Percentiles rank a stretch among this genome's conserved stretches.
These are phyloP conservation scores for Pseudocercospora vitis DNA, from an alignment of 2,329 filamentous ascomycete species.

Conservation along the genomic window DNA sequence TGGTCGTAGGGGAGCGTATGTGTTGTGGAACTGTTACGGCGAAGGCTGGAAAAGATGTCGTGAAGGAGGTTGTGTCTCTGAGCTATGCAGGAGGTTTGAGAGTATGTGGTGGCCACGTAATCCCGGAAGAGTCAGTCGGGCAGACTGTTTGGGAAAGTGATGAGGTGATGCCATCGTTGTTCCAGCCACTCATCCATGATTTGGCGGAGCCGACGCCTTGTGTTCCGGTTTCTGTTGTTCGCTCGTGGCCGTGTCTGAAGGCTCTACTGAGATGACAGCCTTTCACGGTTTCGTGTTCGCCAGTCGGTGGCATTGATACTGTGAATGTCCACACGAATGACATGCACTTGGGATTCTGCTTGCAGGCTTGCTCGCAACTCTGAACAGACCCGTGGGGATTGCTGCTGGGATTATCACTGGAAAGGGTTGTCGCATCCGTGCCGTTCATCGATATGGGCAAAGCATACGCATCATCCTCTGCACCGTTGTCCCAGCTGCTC, in stretches of 20 bases:
- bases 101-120: too few relatives aligned
- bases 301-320: too few relatives aligned
- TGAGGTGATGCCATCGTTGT: constrained; percentile 17
- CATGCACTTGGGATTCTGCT: not conserved
- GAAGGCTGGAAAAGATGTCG: too few relatives aligned
- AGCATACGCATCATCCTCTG: constrained; percentile 23
- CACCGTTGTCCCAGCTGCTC: constrained; percentile 24
- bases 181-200: constrained; percentile 19
- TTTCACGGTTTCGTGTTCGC: too few relatives aligned
- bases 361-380: not conserved
- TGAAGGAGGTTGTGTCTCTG: too few relatives aligned
- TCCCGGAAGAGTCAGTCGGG: too few relatives aligned
- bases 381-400: not conserved
- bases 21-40: too few relatives aligned
- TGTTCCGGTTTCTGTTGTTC: constrained; percentile 11
- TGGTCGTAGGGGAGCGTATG: too few relatives aligned
- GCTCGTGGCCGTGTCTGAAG: constrained; percentile 22
- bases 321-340: not conserved
- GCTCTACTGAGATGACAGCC: constrained; percentile 27
- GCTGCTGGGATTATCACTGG: not conserved
- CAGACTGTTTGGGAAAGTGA: too few relatives aligned
- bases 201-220: not conserved
- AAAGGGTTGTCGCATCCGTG: not conserved
- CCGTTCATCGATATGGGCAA: constrained; percentile 1
- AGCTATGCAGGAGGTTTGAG: too few relatives aligned